Evolutionary conservation across 176 grass and related monocot species (phyloP).

Genomic region (Poa annua): DNA sequence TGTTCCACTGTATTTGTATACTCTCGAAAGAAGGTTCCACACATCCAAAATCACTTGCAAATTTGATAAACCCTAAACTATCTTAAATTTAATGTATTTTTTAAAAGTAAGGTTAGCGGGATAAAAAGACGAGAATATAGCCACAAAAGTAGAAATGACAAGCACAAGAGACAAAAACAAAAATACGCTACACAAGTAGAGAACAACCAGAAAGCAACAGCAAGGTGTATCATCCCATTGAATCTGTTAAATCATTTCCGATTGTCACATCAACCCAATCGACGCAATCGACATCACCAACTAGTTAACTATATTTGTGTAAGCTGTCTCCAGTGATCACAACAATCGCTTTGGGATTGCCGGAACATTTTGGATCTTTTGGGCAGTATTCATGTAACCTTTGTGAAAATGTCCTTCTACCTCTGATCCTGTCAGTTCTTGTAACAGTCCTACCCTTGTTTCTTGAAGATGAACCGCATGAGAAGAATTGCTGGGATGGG

Average conservation of each 20-base stretch:
- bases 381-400: slow-evolving; percentile 33
- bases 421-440: neutral
- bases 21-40: neutral
- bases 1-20: neutral
- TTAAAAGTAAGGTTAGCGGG: too few relatives aligned
- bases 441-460: neutral
- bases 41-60: too few relatives aligned
- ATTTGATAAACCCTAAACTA: neutral
- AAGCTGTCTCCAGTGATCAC: slow-evolving; percentile 11
- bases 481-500: slow-evolving; percentile 45
- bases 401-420: neutral
- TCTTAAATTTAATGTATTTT: neutral
- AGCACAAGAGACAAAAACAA: neutral
- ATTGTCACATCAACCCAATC: slow-evolving; percentile 27
- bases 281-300: slow-evolving; percentile 1
- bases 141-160: neutral
- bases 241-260: slow-evolving; percentile 29
- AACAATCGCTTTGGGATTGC: slow-evolving; percentile 43
- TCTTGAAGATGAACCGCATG: slow-evolving; percentile 45
- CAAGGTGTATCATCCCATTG: neutral
- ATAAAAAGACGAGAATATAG: neutral
- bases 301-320: slow-evolving; percentile 5
- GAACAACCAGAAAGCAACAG: slow-evolving; percentile 25
- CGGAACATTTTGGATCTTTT: slow-evolving; percentile 42
- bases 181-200: neutral